These are phyloP conservation scores for Ceratocystis ficicola DNA, from an alignment of 2,329 filamentous ascomycete species.

Conservation along the genomic window DNA sequence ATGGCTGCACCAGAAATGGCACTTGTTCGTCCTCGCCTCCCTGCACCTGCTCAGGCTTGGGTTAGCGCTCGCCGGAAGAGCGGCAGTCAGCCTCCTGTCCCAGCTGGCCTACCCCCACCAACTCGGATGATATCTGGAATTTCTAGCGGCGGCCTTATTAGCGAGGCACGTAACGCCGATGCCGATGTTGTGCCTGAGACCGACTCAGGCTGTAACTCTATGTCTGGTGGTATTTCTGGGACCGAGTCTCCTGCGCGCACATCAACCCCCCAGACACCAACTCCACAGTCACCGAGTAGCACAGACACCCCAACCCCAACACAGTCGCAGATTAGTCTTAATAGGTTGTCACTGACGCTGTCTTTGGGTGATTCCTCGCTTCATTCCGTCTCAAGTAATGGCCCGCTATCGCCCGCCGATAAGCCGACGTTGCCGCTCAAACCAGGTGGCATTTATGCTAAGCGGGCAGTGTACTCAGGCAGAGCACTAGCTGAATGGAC, in stretches of 20 bases:
- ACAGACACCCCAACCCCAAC: constrained; percentile 10
- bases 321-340: background rate
- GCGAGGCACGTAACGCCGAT: constrained; percentile 40
- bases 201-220: constrained; percentile 24
- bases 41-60: constrained; percentile 54
- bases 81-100: constrained; percentile 31
- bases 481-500: constrained; percentile 69
- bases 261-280: constrained; percentile 10
- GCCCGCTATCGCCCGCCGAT: constrained; percentile 1
- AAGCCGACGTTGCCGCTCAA: constrained; percentile 32
- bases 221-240: background rate
- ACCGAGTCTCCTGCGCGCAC: constrained; percentile 8
- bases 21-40: constrained; percentile 55
- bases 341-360: background rate
- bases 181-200: constrained; percentile 29
- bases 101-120: constrained; percentile 33
- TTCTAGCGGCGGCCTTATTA: constrained; percentile 36
- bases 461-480: constrained; percentile 51
- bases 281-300: background rate
- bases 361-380: background rate
- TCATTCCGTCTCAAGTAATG: constrained; percentile 6
- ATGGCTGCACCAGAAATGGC: constrained; percentile 36
- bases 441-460: constrained; percentile 36
- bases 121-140: constrained; percentile 40
- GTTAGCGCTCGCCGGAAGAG: constrained; percentile 36